These are phyloP conservation scores for Ophiosphaerella herpotricha DNA, from an alignment of 2,329 filamentous ascomycete genomes.

Conservation along the genomic window DNA sequence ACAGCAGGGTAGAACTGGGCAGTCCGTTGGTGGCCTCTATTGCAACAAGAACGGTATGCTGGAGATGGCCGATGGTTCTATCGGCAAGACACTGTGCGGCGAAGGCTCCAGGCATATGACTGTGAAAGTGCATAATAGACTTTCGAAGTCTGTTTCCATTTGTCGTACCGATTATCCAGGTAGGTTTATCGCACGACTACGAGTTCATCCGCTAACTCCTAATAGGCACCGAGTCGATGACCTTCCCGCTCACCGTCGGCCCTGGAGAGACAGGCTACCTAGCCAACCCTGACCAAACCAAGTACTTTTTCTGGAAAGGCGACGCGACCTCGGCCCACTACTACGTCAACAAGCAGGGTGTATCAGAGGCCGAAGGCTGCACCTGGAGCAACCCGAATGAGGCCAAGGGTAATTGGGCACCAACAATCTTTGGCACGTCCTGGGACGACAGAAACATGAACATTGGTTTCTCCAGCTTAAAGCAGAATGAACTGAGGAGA, in stretches of 20 bases:
- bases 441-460: slow-evolving; percentile 54
- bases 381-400: slow-evolving; percentile 69
- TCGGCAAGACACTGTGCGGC: slow-evolving; percentile 74
- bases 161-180: slow-evolving; percentile 98
- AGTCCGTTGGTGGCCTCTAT: slow-evolving; percentile 86
- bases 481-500: slow-evolving; percentile 79
- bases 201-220: slow-evolving; percentile 7
- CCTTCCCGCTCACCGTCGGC: slow-evolving; percentile 70
- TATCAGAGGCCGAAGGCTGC: slow-evolving; percentile 70
- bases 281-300: slow-evolving; percentile 72
- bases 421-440: slow-evolving; percentile 83
- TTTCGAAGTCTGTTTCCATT: slow-evolving; percentile 68
- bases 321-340: slow-evolving; percentile 86
- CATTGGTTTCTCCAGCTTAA: slow-evolving; percentile 78
- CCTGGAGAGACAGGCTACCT: slow-evolving; percentile 66
- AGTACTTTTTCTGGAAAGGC: slow-evolving; percentile 79
- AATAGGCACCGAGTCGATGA: slow-evolving; percentile 77
- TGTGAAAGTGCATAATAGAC: slow-evolving; percentile 75
- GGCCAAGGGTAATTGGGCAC: slow-evolving; percentile 79
- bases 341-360: slow-evolving; percentile 88
- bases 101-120: slow-evolving; percentile 65
- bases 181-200: slow-evolving; percentile 34
- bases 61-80: slow-evolving; percentile 64
- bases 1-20: slow-evolving; percentile 74
- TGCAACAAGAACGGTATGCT: slow-evolving; percentile 80